A percentile compares a stretch with the other conserved stretches of the same genome.
Conservation (phyloP, 805 yeast genomes). For the Candida incommunis region DNA sequence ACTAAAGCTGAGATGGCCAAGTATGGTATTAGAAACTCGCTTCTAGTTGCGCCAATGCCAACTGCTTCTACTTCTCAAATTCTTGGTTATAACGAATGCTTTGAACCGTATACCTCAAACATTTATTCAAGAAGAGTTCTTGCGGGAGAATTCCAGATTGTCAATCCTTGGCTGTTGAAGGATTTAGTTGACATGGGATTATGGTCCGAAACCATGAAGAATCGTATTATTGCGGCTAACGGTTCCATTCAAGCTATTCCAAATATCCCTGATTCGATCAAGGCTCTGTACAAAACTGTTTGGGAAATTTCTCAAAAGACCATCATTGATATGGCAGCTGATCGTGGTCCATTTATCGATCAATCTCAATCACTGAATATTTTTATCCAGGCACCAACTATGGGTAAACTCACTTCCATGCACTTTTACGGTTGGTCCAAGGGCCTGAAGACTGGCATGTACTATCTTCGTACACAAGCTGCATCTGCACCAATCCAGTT, state of each 20-base stretch:
- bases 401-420: constrained; percentile 91
- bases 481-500: constrained; percentile 92
- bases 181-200: constrained; percentile 66
- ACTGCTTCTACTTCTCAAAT: constrained; percentile 95
- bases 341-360: constrained; percentile 50
- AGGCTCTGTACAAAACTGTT: constrained; percentile 67
- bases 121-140: constrained; percentile 75
- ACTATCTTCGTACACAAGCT: constrained; percentile 88
- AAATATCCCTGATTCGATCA: constrained; percentile 55
- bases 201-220: constrained; percentile 66
- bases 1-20: constrained; percentile 44
- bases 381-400: constrained; percentile 72
- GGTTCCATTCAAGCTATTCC: constrained; percentile 74
- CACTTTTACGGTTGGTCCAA: constrained; percentile 96
- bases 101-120: constrained; percentile 87
- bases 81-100: constrained; percentile 81
- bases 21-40: constrained; percentile 74
- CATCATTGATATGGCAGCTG: constrained; percentile 73
- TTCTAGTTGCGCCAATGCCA: constrained; percentile 67
- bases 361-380: constrained; percentile 93
- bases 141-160: constrained; percentile 85
- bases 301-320: constrained; percentile 84
- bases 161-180: constrained; percentile 63
- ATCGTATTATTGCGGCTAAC: constrained; percentile 52
- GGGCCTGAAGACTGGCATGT: constrained; percentile 96